These are phyloP conservation scores for Tuber borchii DNA, from an alignment of 495 filamentous ascomycete genomes.

Conservation along the genomic window DNA sequence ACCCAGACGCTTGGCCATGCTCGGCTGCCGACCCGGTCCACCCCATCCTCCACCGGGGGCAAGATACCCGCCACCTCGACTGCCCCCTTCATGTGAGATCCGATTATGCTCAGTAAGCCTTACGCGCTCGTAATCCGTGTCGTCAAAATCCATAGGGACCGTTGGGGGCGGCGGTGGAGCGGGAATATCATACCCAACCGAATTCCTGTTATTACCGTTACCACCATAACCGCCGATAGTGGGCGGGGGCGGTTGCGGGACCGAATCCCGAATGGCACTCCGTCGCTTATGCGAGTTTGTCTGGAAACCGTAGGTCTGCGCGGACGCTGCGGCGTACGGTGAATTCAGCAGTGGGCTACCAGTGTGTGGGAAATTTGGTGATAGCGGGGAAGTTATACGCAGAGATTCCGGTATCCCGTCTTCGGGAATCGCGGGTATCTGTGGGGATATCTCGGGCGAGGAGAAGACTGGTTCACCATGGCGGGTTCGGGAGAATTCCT, in stretches of 20 bases:
- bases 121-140: conserved; percentile 20
- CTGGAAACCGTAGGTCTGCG: not conserved
- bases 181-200: conserved; percentile 22
- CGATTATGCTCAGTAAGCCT: conserved; percentile 11
- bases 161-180: conserved; percentile 21
- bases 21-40: conserved; percentile 13
- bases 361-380: not conserved
- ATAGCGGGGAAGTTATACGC: conserved; percentile 19
- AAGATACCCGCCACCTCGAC: conserved; percentile 8
- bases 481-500: conserved; percentile 11
- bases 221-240: not conserved
- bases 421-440: conserved; percentile 6
- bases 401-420: conserved; percentile 14
- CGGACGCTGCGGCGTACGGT: not conserved
- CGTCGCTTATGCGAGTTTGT: not conserved
- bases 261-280: not conserved
- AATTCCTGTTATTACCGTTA: not conserved
- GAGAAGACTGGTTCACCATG: conserved; percentile 9
- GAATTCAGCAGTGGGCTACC: not conserved
- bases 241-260: not conserved
- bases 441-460: conserved; percentile 27
- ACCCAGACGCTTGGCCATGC: conserved; percentile 30
- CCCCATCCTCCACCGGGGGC: not conserved
- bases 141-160: conserved; percentile 22
- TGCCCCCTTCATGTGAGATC: conserved; percentile 11